These are phyloP conservation scores for Globisporangium rhizosaccharum DNA, from an alignment of 352 stramenopile species.

Conservation along the genomic window DNA sequence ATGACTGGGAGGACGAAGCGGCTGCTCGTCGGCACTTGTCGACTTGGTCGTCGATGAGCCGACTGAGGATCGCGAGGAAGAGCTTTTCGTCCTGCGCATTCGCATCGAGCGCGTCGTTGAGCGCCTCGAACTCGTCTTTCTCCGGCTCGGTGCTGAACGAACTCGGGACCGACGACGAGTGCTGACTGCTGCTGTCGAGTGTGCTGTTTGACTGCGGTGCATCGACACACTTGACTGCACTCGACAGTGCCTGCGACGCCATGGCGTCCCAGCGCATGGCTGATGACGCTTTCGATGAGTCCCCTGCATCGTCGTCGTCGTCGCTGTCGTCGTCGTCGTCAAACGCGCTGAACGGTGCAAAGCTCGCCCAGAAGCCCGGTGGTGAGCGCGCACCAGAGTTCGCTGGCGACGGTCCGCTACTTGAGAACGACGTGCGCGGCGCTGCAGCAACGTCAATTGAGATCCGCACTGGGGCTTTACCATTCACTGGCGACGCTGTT, in stretches of 20 bases:
- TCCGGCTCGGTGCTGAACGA: constrained; percentile 37
- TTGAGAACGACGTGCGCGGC: constrained; percentile 15
- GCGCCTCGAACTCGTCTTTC: constrained; percentile 71
- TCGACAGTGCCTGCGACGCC: constrained; percentile 42
- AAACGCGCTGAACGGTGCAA: constrained; percentile 52
- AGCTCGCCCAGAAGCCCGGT: constrained; percentile 75
- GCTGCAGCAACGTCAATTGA: constrained; percentile 42
- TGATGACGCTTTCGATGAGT: not conserved
- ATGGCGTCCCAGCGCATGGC: constrained; percentile 46
- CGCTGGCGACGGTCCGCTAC: constrained; percentile 18
- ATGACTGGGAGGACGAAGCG: constrained; percentile 10
- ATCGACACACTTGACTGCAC: constrained; percentile 24
- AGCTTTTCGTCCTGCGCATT: constrained; percentile 66
- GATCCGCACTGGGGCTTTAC: constrained; percentile 33
- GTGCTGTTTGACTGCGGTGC: not conserved
- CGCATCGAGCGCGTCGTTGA: constrained; percentile 60
- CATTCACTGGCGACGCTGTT: constrained; percentile 7
- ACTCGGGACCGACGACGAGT: constrained; percentile 9
- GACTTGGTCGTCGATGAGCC: constrained; percentile 65
- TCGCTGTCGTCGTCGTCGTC: constrained; percentile 54
- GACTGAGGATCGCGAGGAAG: constrained; percentile 57
- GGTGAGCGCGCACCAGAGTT: constrained; percentile 52
- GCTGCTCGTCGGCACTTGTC: constrained; percentile 23
- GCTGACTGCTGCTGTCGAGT: not conserved
- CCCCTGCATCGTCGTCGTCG: constrained; percentile 13